These are phyloP conservation scores for Fraxinus anomala DNA, from an alignment of 257 asterid species.

Conservation along the genomic window DNA sequence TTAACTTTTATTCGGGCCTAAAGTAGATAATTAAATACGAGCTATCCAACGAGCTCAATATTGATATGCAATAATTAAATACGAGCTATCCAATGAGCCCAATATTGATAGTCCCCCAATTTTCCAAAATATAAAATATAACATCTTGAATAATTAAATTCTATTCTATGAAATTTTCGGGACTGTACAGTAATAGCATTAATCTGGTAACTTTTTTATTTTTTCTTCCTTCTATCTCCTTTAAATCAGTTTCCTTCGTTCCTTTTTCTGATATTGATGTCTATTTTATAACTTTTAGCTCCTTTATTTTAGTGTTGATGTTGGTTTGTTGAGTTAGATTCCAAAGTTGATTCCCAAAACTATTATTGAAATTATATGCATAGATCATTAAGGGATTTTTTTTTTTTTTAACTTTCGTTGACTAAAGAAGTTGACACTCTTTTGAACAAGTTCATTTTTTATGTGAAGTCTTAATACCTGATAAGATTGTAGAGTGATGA, in stretches of 20 bases:
- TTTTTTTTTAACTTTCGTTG: background rate
- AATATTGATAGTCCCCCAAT: no score
- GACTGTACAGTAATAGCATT: no score
- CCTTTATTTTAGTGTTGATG: background rate
- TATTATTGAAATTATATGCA: slow-evolving; percentile 1
- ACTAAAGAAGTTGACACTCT: background rate
- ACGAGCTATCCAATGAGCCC: no score
- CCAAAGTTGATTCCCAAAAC: background rate
- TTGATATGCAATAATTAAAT: no score
- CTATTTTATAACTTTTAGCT: background rate
- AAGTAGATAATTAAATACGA: no score
- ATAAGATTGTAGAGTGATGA: background rate
- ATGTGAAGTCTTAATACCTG: background rate
- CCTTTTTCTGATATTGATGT: slow-evolving; percentile 12
- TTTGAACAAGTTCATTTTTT: background rate
- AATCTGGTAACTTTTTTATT: background rate
- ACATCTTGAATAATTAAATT: no score
- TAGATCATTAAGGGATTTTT: background rate
- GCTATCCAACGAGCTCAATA: no score
- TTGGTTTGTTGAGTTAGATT: background rate
- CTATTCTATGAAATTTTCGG: no score
- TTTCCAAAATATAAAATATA: no score
- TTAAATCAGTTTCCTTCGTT: background rate
- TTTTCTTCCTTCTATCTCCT: background rate
- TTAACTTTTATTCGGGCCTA: no score